A percentile compares a stretch with the other conserved stretches of the same genome.
Evolutionary conservation across 2,329 filamentous ascomycete genomes (phyloP).

Genomic region (Neonectria neomacrospora): DNA sequence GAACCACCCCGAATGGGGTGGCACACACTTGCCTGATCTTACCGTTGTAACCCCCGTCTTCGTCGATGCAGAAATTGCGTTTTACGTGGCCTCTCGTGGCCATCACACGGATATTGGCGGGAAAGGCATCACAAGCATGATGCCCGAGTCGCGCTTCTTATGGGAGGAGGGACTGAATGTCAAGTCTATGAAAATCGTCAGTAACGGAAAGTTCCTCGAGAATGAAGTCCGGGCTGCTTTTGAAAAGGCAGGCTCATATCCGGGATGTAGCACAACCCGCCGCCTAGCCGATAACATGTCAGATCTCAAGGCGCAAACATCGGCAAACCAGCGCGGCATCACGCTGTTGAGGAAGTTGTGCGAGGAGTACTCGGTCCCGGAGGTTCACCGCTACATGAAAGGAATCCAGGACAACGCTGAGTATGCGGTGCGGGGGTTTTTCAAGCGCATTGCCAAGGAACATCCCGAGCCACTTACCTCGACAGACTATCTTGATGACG

Average conservation of each 20-base stretch:
- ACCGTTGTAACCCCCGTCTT: slow-evolving; percentile 56
- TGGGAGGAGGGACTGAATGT: slow-evolving; percentile 58
- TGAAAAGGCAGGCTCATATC: slow-evolving; percentile 48
- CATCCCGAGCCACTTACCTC: slow-evolving; percentile 40
- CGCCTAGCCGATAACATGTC: slow-evolving; percentile 55
- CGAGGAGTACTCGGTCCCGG: slow-evolving; percentile 47
- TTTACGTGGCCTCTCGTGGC: slow-evolving; percentile 52
- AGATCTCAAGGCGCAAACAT: slow-evolving; percentile 57
- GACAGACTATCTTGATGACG: slow-evolving; percentile 52
- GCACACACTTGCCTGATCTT: slow-evolving; percentile 55
- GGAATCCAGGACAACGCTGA: slow-evolving; percentile 53
- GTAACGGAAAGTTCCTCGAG: slow-evolving; percentile 50
- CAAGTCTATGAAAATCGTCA: slow-evolving; percentile 52
- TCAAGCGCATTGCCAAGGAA: slow-evolving; percentile 58
- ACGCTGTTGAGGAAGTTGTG: slow-evolving; percentile 47
- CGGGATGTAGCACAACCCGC: slow-evolving; percentile 51
- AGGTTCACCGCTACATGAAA: slow-evolving; percentile 52
- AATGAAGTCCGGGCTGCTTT: slow-evolving; percentile 47
- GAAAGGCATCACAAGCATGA: slow-evolving; percentile 54
- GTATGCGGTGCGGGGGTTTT: slow-evolving; percentile 46
- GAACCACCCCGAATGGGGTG: slow-evolving; percentile 54
- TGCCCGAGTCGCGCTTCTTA: slow-evolving; percentile 52
- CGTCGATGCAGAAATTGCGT: slow-evolving; percentile 46
- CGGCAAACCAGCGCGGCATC: slow-evolving; percentile 56
- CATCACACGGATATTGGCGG: slow-evolving; percentile 53